Base-by-base conservation (phyloP, 192 early-diverging fungal genomes). In the Lobosporangium transversale region DNA sequence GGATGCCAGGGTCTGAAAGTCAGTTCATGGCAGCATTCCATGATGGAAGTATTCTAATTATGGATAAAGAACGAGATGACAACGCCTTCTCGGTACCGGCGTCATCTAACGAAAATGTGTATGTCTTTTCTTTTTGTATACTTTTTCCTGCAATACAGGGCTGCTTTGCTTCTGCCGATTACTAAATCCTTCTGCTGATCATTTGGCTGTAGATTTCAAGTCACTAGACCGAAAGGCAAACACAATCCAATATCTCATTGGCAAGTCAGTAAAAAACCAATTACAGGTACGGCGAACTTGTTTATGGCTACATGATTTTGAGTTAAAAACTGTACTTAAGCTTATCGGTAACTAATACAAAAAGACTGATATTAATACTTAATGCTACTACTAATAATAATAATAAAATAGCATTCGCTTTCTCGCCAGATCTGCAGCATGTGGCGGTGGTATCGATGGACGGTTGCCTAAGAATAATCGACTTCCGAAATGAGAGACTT, bases 41-140 rank as follows among this genome's bases (percentile, higher is more conserved):
- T 2, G 95, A 97, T 73, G 97, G 97, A 15, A 84, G 86, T 15
- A 84, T 97, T 26, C 79, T 97, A 65, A 82, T 93, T 21, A 87
- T 94, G 73, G 95, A 99, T 79, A 92, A 93, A 59, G 90, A 93
- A 8, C 87, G 90, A 61, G 95, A 97, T 14, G 95, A 98, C 64
- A 89, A 88, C 48, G 50, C 56, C 4, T 88, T 84, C 54, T 57
- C 70, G 23, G 62, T 56, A 2, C 67, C 53, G 1, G 56, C 20
- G 2, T 42, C 71, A 20, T 40, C 61, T 26, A 53, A 62, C 9
- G 84, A 69, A 17, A 81, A 68, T 33, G 40, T 52, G 83, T 81
- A 66, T 45, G 67, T 33, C 17, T 17, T 31, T 37, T 17, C 12
- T 26, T 0, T 15, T 40, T 40, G 37, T n/a, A n/a, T n/a, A n/a